These are phyloP conservation scores for Inosperma sp. DNA, from an alignment of 768 basidiomycete genomes.

Conservation along the genomic window DNA sequence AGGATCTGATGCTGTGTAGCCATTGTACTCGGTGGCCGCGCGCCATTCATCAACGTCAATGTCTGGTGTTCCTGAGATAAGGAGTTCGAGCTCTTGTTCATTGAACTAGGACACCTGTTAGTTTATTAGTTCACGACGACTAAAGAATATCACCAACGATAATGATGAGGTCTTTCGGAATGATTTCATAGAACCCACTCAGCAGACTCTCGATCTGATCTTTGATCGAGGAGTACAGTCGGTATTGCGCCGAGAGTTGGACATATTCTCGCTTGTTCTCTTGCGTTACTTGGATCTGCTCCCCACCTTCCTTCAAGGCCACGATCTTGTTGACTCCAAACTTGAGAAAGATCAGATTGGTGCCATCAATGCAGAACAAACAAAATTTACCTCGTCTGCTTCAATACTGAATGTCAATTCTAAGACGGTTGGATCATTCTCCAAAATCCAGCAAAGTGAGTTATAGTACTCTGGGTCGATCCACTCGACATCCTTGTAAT, in stretches of 20 bases:
- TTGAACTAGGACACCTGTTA: constrained; percentile 60
- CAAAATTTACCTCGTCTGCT: constrained; percentile 75
- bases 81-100: constrained; percentile 88
- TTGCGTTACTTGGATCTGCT: constrained; percentile 81
- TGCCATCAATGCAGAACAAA: constrained; percentile 10
- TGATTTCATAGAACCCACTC: constrained; percentile 94
- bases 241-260: constrained; percentile 90
- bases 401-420: constrained; percentile 95
- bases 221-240: constrained; percentile 89
- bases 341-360: constrained; percentile 31
- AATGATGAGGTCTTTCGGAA: constrained; percentile 91
- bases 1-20: constrained; percentile 83
- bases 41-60: constrained; percentile 99
- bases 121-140: neutral
- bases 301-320: constrained; percentile 81
- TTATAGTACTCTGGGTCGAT: constrained; percentile 99
- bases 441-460: constrained; percentile 95
- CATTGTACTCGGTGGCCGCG: constrained; percentile 86
- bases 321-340: constrained; percentile 91
- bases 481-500: constrained; percentile 95
- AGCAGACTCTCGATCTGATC: constrained; percentile 91
- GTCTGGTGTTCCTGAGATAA: constrained; percentile 97
- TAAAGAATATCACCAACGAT: constrained; percentile 57
- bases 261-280: constrained; percentile 98
- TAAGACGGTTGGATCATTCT: constrained; percentile 84